phyloP scores from a whole-genome alignment of 345 rosid species.

The Linum usitatissimum region DNA sequence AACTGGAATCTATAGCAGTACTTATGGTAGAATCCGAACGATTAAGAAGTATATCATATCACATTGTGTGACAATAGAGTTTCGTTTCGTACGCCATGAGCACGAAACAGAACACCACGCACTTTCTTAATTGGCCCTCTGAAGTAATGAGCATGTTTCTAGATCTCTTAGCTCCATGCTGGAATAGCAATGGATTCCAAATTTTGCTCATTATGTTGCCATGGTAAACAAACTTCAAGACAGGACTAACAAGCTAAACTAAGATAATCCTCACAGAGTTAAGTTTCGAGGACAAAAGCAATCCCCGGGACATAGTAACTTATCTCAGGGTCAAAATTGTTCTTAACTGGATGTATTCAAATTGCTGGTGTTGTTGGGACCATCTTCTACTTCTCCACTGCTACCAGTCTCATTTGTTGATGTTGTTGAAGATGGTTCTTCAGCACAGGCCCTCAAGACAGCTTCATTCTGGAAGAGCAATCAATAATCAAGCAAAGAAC shows the following conservation, averaged over 20 bases:
- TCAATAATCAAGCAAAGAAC: not conserved
- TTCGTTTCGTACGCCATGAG: too few species aligned
- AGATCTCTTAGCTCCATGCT: not conserved
- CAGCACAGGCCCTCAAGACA: constrained; percentile 17
- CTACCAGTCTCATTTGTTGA: constrained; percentile 1
- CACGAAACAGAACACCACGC: too few species aligned
- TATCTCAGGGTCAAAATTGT: not conserved
- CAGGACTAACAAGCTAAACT: not conserved
- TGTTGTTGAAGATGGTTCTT: constrained; percentile 12
- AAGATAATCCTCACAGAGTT: not conserved
- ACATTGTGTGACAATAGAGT: too few species aligned
- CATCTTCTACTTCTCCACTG: constrained; percentile 5
- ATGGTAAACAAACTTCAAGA: not conserved
- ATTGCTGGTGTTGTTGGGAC: not conserved
- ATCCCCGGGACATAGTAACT: not conserved
- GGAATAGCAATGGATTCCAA: not conserved
- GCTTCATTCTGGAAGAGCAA: constrained; percentile 17
- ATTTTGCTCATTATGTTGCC: not conserved
- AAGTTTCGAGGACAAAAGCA: not conserved
- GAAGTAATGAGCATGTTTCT: not conserved
- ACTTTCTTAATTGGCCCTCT: not conserved
- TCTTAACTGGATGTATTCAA: constrained; percentile 3
- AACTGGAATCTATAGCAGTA: not conserved
- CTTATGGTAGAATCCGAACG: not conserved
- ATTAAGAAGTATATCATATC: too few species aligned